A percentile compares a stretch with the other conserved stretches of the same genome.
Evolutionary conservation across 148 eudicot genomes (phyloP).

Genomic region (Simmondsia chinensis): DNA sequence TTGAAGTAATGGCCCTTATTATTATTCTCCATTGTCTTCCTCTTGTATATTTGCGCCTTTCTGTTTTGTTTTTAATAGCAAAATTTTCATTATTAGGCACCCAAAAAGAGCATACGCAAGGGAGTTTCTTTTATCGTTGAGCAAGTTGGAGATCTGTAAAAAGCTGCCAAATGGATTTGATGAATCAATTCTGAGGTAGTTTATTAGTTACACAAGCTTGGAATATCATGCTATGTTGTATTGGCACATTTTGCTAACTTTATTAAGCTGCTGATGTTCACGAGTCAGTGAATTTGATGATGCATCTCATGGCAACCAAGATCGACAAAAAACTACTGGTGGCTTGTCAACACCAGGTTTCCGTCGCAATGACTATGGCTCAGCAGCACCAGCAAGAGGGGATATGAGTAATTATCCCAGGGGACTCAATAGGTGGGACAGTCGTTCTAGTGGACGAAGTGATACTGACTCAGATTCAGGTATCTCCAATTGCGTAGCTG

Average conservation of each 20-base stretch:
- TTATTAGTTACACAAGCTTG: background rate
- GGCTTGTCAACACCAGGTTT: conserved; percentile 44
- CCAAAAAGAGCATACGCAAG: conserved; percentile 45
- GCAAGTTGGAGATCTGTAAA: conserved; percentile 69
- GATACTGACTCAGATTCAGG: conserved; percentile 92
- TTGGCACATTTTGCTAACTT: background rate
- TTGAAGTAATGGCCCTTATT: conserved; percentile 14
- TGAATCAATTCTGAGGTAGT: conserved; percentile 60
- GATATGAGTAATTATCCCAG: conserved; percentile 46
- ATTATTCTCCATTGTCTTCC: conserved; percentile 1
- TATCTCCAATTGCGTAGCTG: no score
- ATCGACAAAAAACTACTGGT: conserved; percentile 39
- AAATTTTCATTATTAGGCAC: conserved; percentile 32
- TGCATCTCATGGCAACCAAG: conserved; percentile 24
- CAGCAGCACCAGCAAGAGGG: conserved; percentile 66
- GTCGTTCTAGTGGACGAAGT: conserved; percentile 62
- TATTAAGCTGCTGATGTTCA: conserved; percentile 3
- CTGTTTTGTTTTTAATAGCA: conserved; percentile 1
- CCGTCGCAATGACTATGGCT: conserved; percentile 58
- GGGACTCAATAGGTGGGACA: conserved; percentile 70
- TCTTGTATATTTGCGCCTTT: background rate
- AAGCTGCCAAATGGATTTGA: conserved; percentile 68
- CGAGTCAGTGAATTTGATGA: conserved; percentile 58
- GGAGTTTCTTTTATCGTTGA: conserved; percentile 66
- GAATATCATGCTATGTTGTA: background rate